A percentile compares a stretch with the other conserved stretches of the same genome.
phyloP scores from a whole-genome alignment of 2,329 filamentous ascomycete species.

The Fusarium dimerum region DNA sequence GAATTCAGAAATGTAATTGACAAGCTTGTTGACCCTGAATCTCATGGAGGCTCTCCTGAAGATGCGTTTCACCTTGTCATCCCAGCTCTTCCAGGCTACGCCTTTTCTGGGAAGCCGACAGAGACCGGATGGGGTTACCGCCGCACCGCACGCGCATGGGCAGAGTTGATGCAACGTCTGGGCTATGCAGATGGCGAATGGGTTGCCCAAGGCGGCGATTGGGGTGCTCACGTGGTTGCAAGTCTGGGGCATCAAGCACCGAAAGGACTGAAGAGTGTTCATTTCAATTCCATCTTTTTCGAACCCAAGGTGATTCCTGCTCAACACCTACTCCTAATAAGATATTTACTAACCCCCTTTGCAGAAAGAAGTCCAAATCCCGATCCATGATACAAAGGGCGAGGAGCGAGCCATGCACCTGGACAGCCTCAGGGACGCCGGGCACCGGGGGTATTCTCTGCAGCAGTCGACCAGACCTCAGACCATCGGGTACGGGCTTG shows the following conservation, averaged over 20 bases:
- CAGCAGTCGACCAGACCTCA: conserved; percentile 10
- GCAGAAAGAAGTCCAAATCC: conserved; percentile 3
- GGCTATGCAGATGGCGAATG: conserved; percentile 1
- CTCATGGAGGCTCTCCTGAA: neutral
- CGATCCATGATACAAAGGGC: neutral
- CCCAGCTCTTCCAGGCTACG: conserved; percentile 9
- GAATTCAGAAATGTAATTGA: conserved; percentile 7
- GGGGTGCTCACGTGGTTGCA: conserved; percentile 7
- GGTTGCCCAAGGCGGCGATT: conserved; percentile 11
- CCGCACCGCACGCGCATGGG: conserved; percentile 6
- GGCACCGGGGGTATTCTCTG: conserved; percentile 1
- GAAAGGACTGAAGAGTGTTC: conserved; percentile 6
- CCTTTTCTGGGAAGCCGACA: conserved; percentile 8
- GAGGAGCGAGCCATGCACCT: conserved; percentile 5
- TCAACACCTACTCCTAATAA: rapidly evolving
- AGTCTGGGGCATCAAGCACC: conserved; percentile 7
- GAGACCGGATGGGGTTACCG: conserved; percentile 6
- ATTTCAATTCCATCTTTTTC: conserved; percentile 11
- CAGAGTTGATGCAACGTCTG: conserved; percentile 6
- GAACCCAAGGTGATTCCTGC: neutral
- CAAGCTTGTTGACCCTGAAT: conserved; percentile 3
- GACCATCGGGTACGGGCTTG: conserved; percentile 7
- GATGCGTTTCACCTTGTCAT: conserved; percentile 7
- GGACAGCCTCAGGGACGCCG: neutral
- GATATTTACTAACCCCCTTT: neutral